Percentiles rank a stretch among this genome's conserved stretches.
Evolutionary conservation across 352 stramenopile species (phyloP).

Genomic region (Thraustotheca clavata): DNA sequence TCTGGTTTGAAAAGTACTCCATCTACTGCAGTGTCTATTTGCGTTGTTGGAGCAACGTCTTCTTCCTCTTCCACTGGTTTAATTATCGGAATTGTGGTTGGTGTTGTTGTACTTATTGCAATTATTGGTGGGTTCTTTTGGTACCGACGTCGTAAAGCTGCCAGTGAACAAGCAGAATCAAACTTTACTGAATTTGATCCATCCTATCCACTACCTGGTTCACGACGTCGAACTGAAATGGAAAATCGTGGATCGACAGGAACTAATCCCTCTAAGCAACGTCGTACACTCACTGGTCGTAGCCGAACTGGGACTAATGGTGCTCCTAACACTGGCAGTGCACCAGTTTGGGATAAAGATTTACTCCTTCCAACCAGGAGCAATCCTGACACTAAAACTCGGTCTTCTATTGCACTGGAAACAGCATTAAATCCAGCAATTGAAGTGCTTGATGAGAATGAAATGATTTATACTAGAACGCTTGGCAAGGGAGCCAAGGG

Average conservation of each 20-base stretch:
- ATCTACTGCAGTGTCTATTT: background rate
- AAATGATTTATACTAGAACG: conserved; percentile 72
- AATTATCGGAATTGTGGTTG: conserved; percentile 14
- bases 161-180: background rate
- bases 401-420: background rate
- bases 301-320: background rate
- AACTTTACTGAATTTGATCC: background rate
- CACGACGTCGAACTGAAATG: background rate
- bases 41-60: background rate
- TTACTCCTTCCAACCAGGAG: background rate
- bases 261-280: background rate
- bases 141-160: background rate
- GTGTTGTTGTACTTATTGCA: background rate
- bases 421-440: conserved; percentile 14
- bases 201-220: background rate
- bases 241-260: background rate
- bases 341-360: background rate
- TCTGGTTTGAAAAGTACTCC: background rate
- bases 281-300: background rate
- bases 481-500: conserved; percentile 75
- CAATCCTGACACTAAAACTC: background rate
- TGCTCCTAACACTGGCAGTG: background rate
- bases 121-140: conserved; percentile 1
- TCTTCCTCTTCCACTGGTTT: conserved; percentile 7
- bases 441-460: conserved; percentile 24